Evolutionary conservation across 768 basidiomycete species (phyloP).

Genomic region (Exsudoporus frostii): DNA sequence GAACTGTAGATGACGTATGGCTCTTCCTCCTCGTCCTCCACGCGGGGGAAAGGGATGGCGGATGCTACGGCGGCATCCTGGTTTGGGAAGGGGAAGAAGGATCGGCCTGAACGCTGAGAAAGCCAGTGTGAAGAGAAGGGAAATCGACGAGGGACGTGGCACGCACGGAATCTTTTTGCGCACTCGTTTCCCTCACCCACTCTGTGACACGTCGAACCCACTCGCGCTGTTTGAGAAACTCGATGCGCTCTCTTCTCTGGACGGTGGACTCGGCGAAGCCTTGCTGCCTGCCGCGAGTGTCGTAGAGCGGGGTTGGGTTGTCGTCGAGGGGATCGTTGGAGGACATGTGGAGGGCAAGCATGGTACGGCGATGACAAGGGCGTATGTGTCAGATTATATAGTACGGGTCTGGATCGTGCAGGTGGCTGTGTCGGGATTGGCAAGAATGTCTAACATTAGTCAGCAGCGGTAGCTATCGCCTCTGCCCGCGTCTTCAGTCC

Average conservation of each 20-base stretch:
- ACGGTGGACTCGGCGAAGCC: conserved; percentile 42
- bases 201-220: conserved; percentile 40
- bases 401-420: conserved; percentile 23
- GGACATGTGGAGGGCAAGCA: conserved; percentile 21
- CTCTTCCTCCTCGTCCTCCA: conserved; percentile 31
- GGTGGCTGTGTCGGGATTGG: conserved; percentile 27
- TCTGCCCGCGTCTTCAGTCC: conserved; percentile 55
- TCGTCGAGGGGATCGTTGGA: neutral
- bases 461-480: conserved; percentile 8
- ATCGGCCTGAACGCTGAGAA: conserved; percentile 15
- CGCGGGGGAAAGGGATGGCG: conserved; percentile 23
- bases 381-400: conserved; percentile 18
- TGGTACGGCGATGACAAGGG: conserved; percentile 8
- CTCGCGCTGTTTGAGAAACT: conserved; percentile 48
- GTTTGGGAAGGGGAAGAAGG: conserved; percentile 7
- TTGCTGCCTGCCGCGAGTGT: conserved; percentile 43
- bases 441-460: conserved; percentile 24
- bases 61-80: conserved; percentile 13
- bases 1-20: conserved; percentile 35
- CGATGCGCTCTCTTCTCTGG: conserved; percentile 49
- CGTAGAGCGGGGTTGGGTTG: conserved; percentile 33
- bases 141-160: neutral
- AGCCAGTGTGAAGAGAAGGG: neutral
- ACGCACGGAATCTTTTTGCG: conserved; percentile 26
- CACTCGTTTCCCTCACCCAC: conserved; percentile 34